Evolutionary conservation across 257 asterid genomes (phyloP), one percentile per base, ranked within the genome.

Genomic region (Lycium ferocissimum): DNA sequence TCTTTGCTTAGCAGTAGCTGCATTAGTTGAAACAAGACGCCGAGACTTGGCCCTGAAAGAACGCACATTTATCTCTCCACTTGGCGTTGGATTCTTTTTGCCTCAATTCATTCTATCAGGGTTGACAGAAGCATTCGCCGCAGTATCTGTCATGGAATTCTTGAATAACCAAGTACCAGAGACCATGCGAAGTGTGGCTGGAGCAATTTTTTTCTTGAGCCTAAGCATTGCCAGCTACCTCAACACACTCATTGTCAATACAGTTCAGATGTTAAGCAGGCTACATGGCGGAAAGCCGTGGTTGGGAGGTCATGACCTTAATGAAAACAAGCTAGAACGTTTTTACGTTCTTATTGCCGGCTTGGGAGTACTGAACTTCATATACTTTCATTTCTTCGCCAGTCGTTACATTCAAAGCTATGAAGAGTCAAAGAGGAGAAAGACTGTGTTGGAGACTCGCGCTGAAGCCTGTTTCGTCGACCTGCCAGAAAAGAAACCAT

Each of bases 31-130:
- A 89, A 84, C 17, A 17, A 85, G 57, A 15, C 91, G 98, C 7
- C 92, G 94, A 1, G 76, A 79, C 4, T 20, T 82, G 4, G 95
- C 97, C 65, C 6, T 89, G 7, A 84, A 78, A 37, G 45, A 62
- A 0, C 87, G 87, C 49, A 54, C 93, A n/a, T 88, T 87, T 54
- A 79, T 43, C 18, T 93, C 98, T 5, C 92, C 95, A 4, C 92
- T 95, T 0, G 90, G 91, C 45, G 88, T 95, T 0, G 56, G 72
- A 4, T 85, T 62, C 18, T 90, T 95, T 1, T 9, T 94, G 70
- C 98, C 98, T 26, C 98, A 95, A 56, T 94, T 92, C 26, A 51
- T 81, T 18, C 92, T 94, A 1, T 88, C 98, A 0, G 98, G 98
- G 2, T 61, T 94, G 43, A 89, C 97, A 0, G 98, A 94, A 81